Evolutionary conservation across 352 stramenopile genomes (phyloP).

Genomic region (Phytophthora idaei): DNA sequence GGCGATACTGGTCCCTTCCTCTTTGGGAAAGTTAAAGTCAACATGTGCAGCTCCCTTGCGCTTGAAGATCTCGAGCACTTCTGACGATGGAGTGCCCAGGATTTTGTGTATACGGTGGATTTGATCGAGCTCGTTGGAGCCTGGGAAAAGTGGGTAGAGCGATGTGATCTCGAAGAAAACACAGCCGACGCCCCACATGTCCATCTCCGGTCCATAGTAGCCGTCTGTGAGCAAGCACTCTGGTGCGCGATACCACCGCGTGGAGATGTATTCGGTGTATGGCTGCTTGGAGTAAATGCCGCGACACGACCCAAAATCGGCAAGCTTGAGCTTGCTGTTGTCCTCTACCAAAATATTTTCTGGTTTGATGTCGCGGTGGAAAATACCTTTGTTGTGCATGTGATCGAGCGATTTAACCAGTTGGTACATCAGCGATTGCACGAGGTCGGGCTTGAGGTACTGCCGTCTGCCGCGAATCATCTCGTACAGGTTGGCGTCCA

Average conservation of each 20-base stretch:
- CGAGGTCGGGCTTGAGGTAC: constrained; percentile 87
- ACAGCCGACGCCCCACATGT: constrained; percentile 95
- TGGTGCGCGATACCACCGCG: constrained; percentile 94
- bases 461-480: constrained; percentile 92
- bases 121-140: constrained; percentile 95
- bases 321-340: constrained; percentile 89
- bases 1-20: constrained; percentile 81
- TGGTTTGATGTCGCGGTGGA: constrained; percentile 97
- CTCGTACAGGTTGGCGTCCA: constrained; percentile 97
- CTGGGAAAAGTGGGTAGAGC: constrained; percentile 95
- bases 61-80: constrained; percentile 92
- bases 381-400: constrained; percentile 98
- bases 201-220: constrained; percentile 96
- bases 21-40: constrained; percentile 92
- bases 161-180: constrained; percentile 97
- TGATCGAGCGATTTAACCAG: constrained; percentile 95
- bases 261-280: constrained; percentile 98
- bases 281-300: constrained; percentile 96
- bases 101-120: constrained; percentile 96
- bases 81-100: constrained; percentile 86
- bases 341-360: constrained; percentile 96
- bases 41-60: constrained; percentile 91
- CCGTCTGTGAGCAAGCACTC: constrained; percentile 96
- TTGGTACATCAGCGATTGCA: constrained; percentile 91
- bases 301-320: constrained; percentile 95